Evolutionary conservation across 352 stramenopile species (phyloP).

Genomic region (Globisporangium ultimum): DNA sequence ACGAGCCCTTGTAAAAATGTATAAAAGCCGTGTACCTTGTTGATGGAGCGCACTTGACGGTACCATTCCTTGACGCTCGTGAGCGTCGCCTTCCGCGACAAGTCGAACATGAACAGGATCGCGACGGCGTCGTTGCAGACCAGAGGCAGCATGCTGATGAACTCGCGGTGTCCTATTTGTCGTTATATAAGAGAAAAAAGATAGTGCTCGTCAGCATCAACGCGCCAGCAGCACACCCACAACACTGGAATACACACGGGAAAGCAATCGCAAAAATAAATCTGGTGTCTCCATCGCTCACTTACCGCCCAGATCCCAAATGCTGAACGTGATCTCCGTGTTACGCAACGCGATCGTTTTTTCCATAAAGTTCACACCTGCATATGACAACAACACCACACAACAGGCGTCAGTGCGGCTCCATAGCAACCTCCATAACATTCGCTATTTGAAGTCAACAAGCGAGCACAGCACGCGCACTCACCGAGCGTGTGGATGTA

Average conservation of each 20-base stretch:
- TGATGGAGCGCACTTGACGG: conserved; percentile 86
- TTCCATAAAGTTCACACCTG: conserved; percentile 95
- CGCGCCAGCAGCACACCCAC: too few species aligned
- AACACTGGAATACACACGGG: not conserved
- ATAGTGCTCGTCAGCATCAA: not conserved
- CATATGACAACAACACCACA: too few species aligned
- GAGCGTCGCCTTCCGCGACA: conserved; percentile 90
- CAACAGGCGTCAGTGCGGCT: too few species aligned
- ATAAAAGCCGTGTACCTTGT: conserved; percentile 64
- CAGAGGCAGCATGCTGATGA: conserved; percentile 93
- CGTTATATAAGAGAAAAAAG: not conserved
- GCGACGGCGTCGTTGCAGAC: conserved; percentile 94
- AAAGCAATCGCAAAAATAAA: not conserved
- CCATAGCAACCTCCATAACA: too few species aligned
- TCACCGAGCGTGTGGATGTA: conserved; percentile 94
- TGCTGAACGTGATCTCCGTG: conserved; percentile 95
- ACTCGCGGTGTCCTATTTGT: conserved; percentile 81
- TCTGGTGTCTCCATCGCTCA: not conserved
- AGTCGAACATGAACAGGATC: conserved; percentile 96
- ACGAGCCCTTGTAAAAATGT: too few species aligned
- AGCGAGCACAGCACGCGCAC: not conserved
- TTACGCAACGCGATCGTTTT: conserved; percentile 93
- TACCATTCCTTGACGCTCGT: conserved; percentile 94
- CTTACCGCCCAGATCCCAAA: conserved; percentile 91
- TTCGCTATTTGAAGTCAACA: too few species aligned